Percentiles rank a stretch among this genome's conserved stretches.
Evolutionary conservation across 352 stramenopile genomes (phyloP).

Genomic region (Pythium folliculosum): DNA sequence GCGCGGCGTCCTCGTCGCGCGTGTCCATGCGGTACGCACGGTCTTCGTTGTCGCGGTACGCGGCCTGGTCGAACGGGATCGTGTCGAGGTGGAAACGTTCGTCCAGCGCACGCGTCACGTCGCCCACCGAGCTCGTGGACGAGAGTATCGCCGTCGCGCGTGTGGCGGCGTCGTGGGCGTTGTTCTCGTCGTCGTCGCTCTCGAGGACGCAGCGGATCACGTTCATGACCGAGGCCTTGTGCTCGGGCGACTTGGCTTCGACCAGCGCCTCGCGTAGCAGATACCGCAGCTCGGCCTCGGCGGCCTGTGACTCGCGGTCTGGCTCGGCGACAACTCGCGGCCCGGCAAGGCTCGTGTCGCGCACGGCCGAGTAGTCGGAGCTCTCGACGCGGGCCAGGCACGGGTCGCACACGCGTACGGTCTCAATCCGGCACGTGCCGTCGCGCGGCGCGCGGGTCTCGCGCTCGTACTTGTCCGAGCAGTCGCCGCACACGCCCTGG

Average conservation of each 20-base stretch:
- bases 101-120: neutral
- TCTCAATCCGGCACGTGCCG: slow-evolving; percentile 6
- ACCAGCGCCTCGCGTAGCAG: slow-evolving; percentile 41
- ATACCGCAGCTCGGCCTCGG: slow-evolving; percentile 35
- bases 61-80: slow-evolving; percentile 31
- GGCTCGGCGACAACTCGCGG: slow-evolving; percentile 32
- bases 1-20: neutral
- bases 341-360: slow-evolving; percentile 23
- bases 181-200: slow-evolving; percentile 33
- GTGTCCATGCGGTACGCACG: slow-evolving; percentile 16
- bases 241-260: slow-evolving; percentile 31
- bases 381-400: slow-evolving; percentile 56
- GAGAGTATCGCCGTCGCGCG: neutral
- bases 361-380: slow-evolving; percentile 48
- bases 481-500: too few species aligned
- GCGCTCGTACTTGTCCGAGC: too few species aligned
- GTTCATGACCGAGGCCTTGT: slow-evolving; percentile 40
- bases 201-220: slow-evolving; percentile 53
- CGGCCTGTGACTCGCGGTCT: slow-evolving; percentile 5
- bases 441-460: neutral
- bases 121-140: slow-evolving; percentile 20
- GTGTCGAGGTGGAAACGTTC: neutral
- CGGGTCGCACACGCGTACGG: slow-evolving; percentile 50
- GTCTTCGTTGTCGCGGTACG: slow-evolving; percentile 29
- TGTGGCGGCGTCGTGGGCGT: neutral